phyloP scores from a whole-genome alignment of 192 early-diverging fungal genomes.

The Pilobolus umbonatus region DNA sequence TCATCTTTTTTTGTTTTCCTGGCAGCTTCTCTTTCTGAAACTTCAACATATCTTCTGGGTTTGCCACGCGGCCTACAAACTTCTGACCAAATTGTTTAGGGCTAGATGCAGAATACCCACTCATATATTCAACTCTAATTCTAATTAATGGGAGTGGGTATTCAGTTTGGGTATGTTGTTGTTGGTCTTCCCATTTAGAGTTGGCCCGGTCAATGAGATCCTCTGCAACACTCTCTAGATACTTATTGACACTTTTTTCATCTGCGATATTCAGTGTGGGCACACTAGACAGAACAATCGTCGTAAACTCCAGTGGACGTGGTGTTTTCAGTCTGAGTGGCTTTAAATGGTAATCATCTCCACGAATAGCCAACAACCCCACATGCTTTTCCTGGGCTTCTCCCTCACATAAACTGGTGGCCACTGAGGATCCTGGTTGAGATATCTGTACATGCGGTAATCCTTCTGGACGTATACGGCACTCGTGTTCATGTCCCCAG shows the following conservation, averaged over 20 bases:
- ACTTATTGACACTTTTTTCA: conserved; percentile 46
- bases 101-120: conserved; percentile 79
- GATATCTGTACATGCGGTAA: conserved; percentile 74
- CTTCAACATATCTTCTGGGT: conserved; percentile 80
- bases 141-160: conserved; percentile 75
- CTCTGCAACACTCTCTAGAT: conserved; percentile 54
- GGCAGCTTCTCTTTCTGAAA: conserved; percentile 68
- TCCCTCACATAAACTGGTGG: conserved; percentile 81
- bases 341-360: conserved; percentile 62
- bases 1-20: not conserved
- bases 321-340: conserved; percentile 74
- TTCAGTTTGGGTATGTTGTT: conserved; percentile 5
- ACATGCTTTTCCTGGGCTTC: conserved; percentile 70
- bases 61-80: conserved; percentile 80
- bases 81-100: conserved; percentile 79
- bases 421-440: conserved; percentile 91
- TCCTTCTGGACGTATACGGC: conserved; percentile 69
- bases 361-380: conserved; percentile 58
- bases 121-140: conserved; percentile 84
- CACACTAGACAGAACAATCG: conserved; percentile 54
- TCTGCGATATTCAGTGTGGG: conserved; percentile 48
- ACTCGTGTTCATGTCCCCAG: conserved; percentile 99
- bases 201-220: conserved; percentile 65
- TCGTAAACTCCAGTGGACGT: conserved; percentile 82
- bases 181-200: conserved; percentile 42